phyloP scores from a whole-genome alignment of 257 asterid genomes.

The Coffea eugenioides region DNA sequence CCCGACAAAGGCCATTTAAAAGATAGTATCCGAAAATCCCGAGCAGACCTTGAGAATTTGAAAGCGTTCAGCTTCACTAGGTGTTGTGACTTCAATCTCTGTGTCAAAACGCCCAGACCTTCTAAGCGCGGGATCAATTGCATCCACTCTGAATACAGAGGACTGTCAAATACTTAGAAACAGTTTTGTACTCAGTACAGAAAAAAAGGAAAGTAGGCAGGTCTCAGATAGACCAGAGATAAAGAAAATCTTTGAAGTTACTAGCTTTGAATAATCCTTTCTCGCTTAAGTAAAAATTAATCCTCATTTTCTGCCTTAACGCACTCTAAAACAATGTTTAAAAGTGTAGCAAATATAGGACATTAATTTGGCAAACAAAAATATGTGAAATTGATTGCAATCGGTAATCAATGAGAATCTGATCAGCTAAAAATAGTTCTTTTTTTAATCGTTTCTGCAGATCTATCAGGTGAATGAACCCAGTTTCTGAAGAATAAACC shows the following conservation, averaged over 20 bases:
- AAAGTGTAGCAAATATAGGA: neutral
- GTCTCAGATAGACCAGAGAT: too few species aligned
- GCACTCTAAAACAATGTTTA: neutral
- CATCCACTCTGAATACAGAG: constrained; percentile 60
- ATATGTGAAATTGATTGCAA: neutral
- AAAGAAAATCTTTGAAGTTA: neutral
- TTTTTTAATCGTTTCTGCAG: too few species aligned
- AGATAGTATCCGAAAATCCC: neutral
- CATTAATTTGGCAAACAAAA: neutral
- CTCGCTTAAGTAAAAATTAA: neutral
- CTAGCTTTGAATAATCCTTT: neutral
- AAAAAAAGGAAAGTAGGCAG: neutral
- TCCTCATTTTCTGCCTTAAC: neutral
- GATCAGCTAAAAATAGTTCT: neutral
- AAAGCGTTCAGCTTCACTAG: constrained; percentile 77
- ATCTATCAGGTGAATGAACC: neutral
- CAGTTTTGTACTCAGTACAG: neutral
- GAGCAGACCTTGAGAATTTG: constrained; percentile 62
- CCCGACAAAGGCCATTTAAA: neutral
- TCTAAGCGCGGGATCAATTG: constrained; percentile 91
- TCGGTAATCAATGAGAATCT: neutral
- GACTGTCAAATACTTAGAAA: neutral
- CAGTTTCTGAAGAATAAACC: neutral
- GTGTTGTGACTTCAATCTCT: constrained; percentile 91
- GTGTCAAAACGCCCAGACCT: constrained; percentile 94